Base-by-base conservation (phyloP, 495 filamentous ascomycete species). In the Podospora pseudocomata region DNA sequence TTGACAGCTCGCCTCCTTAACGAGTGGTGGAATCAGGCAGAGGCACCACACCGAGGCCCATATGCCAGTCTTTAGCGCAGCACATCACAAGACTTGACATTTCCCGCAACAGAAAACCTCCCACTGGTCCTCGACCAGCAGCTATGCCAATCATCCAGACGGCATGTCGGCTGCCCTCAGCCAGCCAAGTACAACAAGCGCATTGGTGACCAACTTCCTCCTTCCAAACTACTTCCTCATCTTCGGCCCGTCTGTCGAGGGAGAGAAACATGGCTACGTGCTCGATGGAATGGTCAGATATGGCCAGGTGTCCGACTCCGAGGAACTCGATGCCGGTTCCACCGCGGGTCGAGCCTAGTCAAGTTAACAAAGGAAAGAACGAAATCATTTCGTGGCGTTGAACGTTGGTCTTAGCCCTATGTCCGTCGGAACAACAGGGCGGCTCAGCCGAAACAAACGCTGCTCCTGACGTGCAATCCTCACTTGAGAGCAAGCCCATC, bases 371-470 rank as follows among this genome's bases (percentile, higher is more conserved):
- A 16, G 13, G 9, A 11, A 49, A 49, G 39, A 49, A 9, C 4
- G 39, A 49, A 49, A 49, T 16, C 39, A 49, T 2, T 49, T 13
- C 39, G 39, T 49, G 39, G 9, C 39, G 5, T 16, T 49, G 39
- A 16, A 49, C 39, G 18, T 49, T 49, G 39, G 39, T 49, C 39
- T 11, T 49, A 49, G 39, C 15, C 39, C 39, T 13, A 49, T 58
- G 23, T 44, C 61, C 30, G 61, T 63, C 61, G 61, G 61, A 49
- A 44, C 61, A 49, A 11, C 34, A 63, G 61, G 61, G 32, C 61
- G 30, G n/a, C 61, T 19, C 61, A 63, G 30, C 61, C 61, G 61
- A 63, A 49, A 44, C 61, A 49, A 27, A 32, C 16, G 28, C 61
- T 49, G 11, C 32, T 63, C 16, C 61, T 2, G 61, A 63, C 32